Base-by-base conservation (phyloP, 306 rosid genomes). In the Adenanthera pavonina region DNA sequence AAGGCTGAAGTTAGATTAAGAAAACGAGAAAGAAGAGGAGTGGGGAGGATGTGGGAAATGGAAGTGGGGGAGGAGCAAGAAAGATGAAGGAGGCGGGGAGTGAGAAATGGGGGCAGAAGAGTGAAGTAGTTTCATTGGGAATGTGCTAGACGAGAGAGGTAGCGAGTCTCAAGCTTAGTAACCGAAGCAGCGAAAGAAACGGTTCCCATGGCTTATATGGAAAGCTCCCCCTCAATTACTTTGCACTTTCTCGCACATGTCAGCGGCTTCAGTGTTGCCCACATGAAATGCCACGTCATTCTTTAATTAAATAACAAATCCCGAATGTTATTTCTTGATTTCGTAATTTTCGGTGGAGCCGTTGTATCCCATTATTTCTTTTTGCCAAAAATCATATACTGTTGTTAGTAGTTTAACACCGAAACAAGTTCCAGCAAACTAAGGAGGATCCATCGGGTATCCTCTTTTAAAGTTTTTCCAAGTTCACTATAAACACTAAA, bases 141-240 rank as follows among this genome's bases (percentile, higher is more conserved):
- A 74, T 77, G 83, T 61, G 83, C 78, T 52, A 83, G 68, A 62
- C 10, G 15, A 74, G 70, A 81, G 69, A 60, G 15, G 86, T 81
- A 60, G 93, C 94, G 92, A 88, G 85, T 90, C 90, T 86, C 64
- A 59, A 82, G 98, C 90, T 25, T 46, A 34, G 72, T 84, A 92
- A 86, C 87, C 81, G 85, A 83, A 82, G 61, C 73, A 54, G 74
- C 84, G 72, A 77, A 85, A 75, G 7, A 74, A 35, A 73, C 89
- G 92, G 81, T 65, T 82, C 46, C 73, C 69, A 49, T 82, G 49
- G 76, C 82, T 48, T 25, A 76, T 71, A 77, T 78, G 30, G 69
- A 66, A 81, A 81, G 71, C 77, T 35, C 54, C 8, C 46, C 14
- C 33, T 0, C 51, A 40, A 8, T 43, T 9, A 68, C 34, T 47